Conservation (phyloP, 108 stramenopile species). For the Cyclotella atomus region DNA sequence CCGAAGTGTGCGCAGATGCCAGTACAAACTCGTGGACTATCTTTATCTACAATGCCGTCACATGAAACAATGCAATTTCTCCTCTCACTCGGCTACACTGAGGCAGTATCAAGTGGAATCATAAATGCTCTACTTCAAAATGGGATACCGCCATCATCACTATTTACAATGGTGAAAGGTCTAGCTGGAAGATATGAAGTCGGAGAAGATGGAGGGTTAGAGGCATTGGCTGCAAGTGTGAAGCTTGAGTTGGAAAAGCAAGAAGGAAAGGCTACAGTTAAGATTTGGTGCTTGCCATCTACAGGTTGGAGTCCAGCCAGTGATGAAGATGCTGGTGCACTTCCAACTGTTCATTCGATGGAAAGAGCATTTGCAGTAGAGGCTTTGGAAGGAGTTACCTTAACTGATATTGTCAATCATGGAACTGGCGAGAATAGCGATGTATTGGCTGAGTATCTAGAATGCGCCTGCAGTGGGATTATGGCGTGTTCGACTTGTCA, state of each 20-base stretch:
- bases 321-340: conserved; percentile 29
- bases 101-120: conserved; percentile 33
- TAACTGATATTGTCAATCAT: conserved; percentile 65
- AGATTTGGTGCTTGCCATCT: conserved; percentile 51
- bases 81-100: conserved; percentile 28
- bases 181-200: conserved; percentile 70
- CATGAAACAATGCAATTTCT: conserved; percentile 9
- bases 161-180: conserved; percentile 45
- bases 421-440: conserved; percentile 47
- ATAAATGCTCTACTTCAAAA: conserved; percentile 42
- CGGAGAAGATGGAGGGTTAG: conserved; percentile 68
- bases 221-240: conserved; percentile 58
- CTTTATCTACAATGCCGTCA: background rate
- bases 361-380: conserved; percentile 56
- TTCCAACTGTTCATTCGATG: conserved; percentile 36
- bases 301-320: conserved; percentile 53
- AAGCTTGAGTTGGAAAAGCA: conserved; percentile 27
- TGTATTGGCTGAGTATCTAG: conserved; percentile 66
- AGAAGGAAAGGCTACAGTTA: conserved; percentile 39
- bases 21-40: background rate
- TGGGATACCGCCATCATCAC: conserved; percentile 33
- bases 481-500: conserved; percentile 86
- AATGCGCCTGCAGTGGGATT: conserved; percentile 78
- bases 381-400: conserved; percentile 40
- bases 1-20: no score